Base-by-base conservation (phyloP, 495 filamentous ascomycete species). In the Penicillium riverlandense region DNA sequence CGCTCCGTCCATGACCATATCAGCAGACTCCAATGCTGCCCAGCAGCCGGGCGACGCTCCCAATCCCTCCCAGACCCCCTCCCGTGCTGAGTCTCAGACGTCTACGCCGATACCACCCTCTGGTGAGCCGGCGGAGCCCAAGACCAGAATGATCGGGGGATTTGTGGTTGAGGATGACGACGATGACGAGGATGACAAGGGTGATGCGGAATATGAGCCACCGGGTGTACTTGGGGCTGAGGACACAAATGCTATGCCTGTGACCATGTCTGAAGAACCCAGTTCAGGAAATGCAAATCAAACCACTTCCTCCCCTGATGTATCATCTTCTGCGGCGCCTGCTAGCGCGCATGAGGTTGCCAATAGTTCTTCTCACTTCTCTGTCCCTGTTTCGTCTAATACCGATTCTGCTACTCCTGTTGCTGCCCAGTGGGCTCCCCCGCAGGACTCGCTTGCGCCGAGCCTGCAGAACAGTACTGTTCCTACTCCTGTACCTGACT, bases 101-200 rank as follows among this genome's bases (percentile, higher is more conserved):
- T 66, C 71, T 29, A 62, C 58, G 28, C 59, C 71, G 29, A 52
- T 50, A 42, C 63, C 65, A 47, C 53, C 59, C 41, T 47, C 66
- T 29, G 54, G 55, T 50, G 54, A 55, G 38, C 53, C 59, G 47
- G 53, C 48, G 41, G 65, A 64, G 59, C 65, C 54, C 55, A 84
- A 83, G 68, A 75, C 82, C 43, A 82, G 80, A 62, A 88, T 78
- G 33, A 82, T 82, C 49, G 86, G 84, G 53, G 88, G 87, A 48
- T 90, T 91, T 74, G 72, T 88, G 59, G 80, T 83, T 52, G 85
- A 86, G 67, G 84, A 87, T 57, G 82, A 80, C 37, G 82, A 82
- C 55, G 59, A 71, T 53, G 63, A 69, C 43, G 65, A 68, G 43
- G 51, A 62, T 48, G 73, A 74, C 39, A 55, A 71, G 46, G 71